Conservation (phyloP, 1,284 basidiomycete species). For the Ustilago hordei region DNA sequence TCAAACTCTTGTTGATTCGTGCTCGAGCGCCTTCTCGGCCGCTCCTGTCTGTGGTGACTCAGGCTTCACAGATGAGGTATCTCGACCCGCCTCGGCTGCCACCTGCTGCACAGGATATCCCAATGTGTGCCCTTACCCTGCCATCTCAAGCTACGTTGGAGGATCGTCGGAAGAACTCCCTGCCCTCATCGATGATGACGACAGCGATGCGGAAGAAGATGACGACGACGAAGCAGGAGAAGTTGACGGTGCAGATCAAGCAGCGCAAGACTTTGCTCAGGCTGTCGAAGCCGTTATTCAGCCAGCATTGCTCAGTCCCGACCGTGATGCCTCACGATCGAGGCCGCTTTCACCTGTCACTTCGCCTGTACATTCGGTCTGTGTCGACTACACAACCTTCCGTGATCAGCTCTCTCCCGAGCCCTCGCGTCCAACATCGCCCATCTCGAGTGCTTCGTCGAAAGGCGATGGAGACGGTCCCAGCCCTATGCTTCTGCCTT, state of each 20-base stretch:
- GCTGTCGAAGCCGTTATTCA: not conserved
- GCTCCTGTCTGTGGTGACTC: slow-evolving; percentile 19
- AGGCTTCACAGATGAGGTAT: slow-evolving; percentile 36
- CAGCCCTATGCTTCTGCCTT: slow-evolving; percentile 29
- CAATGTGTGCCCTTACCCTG: slow-evolving; percentile 48
- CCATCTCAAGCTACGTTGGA: slow-evolving; percentile 12
- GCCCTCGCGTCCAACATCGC: slow-evolving; percentile 41
- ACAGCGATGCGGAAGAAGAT: slow-evolving; percentile 50
- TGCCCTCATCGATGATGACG: slow-evolving; percentile 46
- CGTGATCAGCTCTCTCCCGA: slow-evolving; percentile 37
- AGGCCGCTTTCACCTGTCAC: slow-evolving; percentile 29
- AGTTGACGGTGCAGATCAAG: slow-evolving; percentile 9
- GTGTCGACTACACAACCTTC: slow-evolving; percentile 17
- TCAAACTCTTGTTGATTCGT: slow-evolving; percentile 16
- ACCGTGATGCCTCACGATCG: slow-evolving; percentile 11
- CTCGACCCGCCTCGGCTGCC: slow-evolving; percentile 25
- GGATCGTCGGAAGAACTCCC: slow-evolving; percentile 48
- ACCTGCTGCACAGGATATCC: slow-evolving; percentile 47
- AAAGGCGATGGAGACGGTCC: slow-evolving; percentile 36
- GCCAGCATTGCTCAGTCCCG: slow-evolving; percentile 7
- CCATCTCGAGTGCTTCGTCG: slow-evolving; percentile 40
- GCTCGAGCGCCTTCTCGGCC: slow-evolving; percentile 13
- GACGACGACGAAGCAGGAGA: slow-evolving; percentile 40
- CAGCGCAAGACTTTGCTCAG: not conserved
- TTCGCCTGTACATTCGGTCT: slow-evolving; percentile 32